Base-by-base conservation (phyloP, 2,329 filamentous ascomycete species). In the Paraphoma chrysanthemicola region DNA sequence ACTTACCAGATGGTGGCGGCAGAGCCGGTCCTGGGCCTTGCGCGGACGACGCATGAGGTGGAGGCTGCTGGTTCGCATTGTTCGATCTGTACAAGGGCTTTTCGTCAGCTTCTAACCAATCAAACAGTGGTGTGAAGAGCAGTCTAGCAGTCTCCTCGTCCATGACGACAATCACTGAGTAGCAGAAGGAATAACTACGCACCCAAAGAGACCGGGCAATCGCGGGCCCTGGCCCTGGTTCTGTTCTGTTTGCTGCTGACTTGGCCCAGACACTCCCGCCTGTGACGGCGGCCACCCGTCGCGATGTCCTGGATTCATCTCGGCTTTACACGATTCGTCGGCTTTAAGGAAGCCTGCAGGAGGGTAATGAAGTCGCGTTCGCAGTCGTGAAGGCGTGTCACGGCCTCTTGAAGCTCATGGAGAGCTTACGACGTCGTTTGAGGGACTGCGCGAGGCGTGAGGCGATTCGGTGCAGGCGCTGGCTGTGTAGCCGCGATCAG, bases 221-320 rank as follows among this genome's bases (percentile, higher is more conserved):
- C 75, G 72, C 49, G 71, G 64, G 23, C 64, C 60, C 56, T 76
- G 75, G 31, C 64, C 67, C 59, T 73, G 73, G 38, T 48, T 61
- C 57, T 75, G 71, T 28, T 77, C 73, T 54, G 71, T 65, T 69
- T 75, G 73, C 51, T 77, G 64, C 43, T 64, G 62, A 6, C 80
- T 79, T 44, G 82, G 74, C 54, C 84, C 83, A 31, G 83, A 78
- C 53, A 71, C 70, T 45, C 78, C 71, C 52, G 79, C 76, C 63
- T 85, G 84, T 44, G 80, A 62, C 60, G 71, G 70, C 51, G 73
- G 74, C 76, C 76, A 78, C 59, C 71, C 74, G 62, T 78, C 76
- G 64, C 75, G 76, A 70, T 76, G 74, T 59, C 73, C 68, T 68
- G 75, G 70, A 66, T 77, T 78, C 76, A 78, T 78, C 44, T 67